Evolutionary conservation across 306 rosid genomes (phyloP).

Genomic region (Trifolium dubium): DNA sequence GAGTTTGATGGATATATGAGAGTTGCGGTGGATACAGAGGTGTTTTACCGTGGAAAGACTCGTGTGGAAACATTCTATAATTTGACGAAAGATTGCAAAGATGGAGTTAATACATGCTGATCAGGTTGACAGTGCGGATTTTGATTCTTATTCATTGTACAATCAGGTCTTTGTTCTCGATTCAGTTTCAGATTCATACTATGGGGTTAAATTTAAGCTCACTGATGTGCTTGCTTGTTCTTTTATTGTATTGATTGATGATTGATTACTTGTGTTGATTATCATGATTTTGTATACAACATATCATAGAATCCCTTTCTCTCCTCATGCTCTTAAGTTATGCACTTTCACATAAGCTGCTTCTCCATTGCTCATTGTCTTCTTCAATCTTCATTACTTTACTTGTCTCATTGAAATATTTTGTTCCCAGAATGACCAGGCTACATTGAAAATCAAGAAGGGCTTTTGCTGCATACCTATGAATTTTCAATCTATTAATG

Average conservation of each 20-base stretch:
- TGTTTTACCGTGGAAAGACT: constrained; percentile 84
- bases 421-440: constrained; percentile 12
- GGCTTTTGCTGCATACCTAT: constrained; percentile 6
- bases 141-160: constrained; percentile 41
- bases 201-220: constrained; percentile 46
- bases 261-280: constrained; percentile 44
- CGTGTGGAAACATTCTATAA: constrained; percentile 89
- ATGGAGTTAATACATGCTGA: constrained; percentile 94
- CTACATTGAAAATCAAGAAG: constrained; percentile 32
- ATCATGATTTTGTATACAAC: constrained; percentile 48
- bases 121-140: constrained; percentile 45
- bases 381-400: not conserved
- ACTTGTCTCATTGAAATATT: constrained; percentile 8
- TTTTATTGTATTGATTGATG: constrained; percentile 53
- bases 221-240: constrained; percentile 52
- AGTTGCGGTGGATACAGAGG: constrained; percentile 96
- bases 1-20: constrained; percentile 99
- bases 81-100: constrained; percentile 94
- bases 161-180: constrained; percentile 30
- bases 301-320: constrained; percentile 43
- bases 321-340: constrained; percentile 21
- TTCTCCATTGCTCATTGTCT: not conserved
- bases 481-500: not conserved
- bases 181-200: constrained; percentile 51
- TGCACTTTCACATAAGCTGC: constrained; percentile 32